phyloP scores from a whole-genome alignment of 805 yeast genomes.

The Candida dajiaensis region DNA sequence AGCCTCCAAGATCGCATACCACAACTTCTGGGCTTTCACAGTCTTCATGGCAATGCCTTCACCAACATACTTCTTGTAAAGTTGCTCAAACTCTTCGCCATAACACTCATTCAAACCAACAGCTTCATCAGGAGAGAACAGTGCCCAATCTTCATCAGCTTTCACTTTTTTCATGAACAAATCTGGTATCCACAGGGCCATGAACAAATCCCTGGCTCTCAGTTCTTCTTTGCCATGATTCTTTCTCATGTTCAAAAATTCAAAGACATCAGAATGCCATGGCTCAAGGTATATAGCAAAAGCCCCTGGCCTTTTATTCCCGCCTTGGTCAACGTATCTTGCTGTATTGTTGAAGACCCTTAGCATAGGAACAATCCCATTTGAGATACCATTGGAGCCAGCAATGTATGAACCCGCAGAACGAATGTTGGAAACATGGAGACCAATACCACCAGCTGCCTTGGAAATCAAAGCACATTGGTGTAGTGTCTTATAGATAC shows the following conservation, averaged over 20 bases:
- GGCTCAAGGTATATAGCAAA: constrained; percentile 93
- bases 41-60: constrained; percentile 61
- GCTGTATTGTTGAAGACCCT: constrained; percentile 96
- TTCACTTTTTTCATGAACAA: constrained; percentile 90
- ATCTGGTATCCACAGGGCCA: constrained; percentile 94
- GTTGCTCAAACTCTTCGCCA: constrained; percentile 74
- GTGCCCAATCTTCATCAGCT: constrained; percentile 72
- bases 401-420: constrained; percentile 87
- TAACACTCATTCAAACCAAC: constrained; percentile 81
- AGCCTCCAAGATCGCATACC: constrained; percentile 86
- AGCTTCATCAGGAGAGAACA: constrained; percentile 85
- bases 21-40: constrained; percentile 84
- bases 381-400: constrained; percentile 89
- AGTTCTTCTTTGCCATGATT: constrained; percentile 94
- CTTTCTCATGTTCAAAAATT: constrained; percentile 79
- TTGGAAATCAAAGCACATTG: constrained; percentile 88
- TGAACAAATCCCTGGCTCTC: constrained; percentile 90
- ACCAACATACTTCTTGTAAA: constrained; percentile 68
- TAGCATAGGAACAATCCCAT: constrained; percentile 91
- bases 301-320: constrained; percentile 97
- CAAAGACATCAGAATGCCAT: constrained; percentile 93
- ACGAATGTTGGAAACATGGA: constrained; percentile 84
- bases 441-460: constrained; percentile 93
- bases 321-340: constrained; percentile 97
- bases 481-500: constrained; percentile 85